Evolutionary conservation across 2,329 filamentous ascomycete genomes (phyloP).

Genomic region (Penicillium aurantiogriseum): DNA sequence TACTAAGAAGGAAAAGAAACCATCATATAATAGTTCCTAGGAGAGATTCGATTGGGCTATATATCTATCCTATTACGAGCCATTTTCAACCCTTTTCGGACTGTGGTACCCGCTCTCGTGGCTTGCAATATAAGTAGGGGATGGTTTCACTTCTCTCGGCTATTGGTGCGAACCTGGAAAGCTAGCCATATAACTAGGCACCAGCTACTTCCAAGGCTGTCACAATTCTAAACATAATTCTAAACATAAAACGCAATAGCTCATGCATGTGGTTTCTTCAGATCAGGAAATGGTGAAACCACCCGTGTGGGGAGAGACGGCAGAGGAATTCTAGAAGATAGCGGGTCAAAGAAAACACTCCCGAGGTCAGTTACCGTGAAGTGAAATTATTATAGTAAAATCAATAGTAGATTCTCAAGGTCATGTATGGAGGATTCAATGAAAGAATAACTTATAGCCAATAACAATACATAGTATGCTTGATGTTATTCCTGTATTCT

Average conservation of each 20-base stretch:
- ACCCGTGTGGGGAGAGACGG: constrained; percentile 9
- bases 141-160: neutral
- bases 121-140: constrained; percentile 2
- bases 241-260: neutral
- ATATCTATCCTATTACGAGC: neutral
- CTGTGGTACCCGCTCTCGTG: neutral
- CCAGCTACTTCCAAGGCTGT: neutral
- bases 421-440: neutral
- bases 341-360: constrained; percentile 7
- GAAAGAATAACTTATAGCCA: neutral
- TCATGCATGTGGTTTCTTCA: neutral
- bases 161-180: neutral
- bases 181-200: neutral
- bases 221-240: neutral
- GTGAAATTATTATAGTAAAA: neutral
- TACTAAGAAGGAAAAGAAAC: neutral
- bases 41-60: neutral
- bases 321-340: constrained; percentile 10
- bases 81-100: neutral
- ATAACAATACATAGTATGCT: constrained; percentile 1
- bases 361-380: no score
- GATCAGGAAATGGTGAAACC: constrained; percentile 1
- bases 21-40: neutral
- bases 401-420: neutral
- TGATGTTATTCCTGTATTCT: constrained; percentile 9